Base-by-base conservation (phyloP, 2,329 filamentous ascomycete species). In the Sarocladium kiliense region DNA sequence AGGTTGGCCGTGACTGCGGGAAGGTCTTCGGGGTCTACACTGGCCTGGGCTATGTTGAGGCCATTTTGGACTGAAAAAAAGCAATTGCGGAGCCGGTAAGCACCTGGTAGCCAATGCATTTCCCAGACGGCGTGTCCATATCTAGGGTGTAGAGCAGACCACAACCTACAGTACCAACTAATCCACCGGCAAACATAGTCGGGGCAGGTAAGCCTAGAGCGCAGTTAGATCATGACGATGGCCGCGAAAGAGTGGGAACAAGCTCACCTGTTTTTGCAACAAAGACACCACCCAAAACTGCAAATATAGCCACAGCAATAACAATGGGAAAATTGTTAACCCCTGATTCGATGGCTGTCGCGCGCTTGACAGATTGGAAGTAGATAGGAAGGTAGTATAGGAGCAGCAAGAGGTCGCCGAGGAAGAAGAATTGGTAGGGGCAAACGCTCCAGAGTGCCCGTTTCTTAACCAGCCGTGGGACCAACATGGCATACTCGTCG, bases 361-460 rank as follows among this genome's bases (percentile, higher is more conserved):
- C 66, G 12, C 64, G 67, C 41, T 65, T 64, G 54, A 77, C 62
- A 60, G 58, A 58, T 56, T 67, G 65, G 55, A 66, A 67, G 58
- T 72, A 76, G 55, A 76, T 68, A 0, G 74, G 73, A 1, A 75
- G 63, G 55, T 71, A 71, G 61, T 72, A 74, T 1, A 74, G 57
- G 2, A 73, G 58, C 1, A 73, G 55, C 58, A 73, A 72, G 60
- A 68, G 74, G 1, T 60, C 58, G 3, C 69, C 69, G 26, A 71
- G 44, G 0, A 67, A 65, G 50, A 72, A 67, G 25, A 61, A 58
- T 5, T 55, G 59, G 34, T 73, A 51, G n/a, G 21, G n/a, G 16
- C 41, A 44, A 19, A 9, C 18, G 18, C n/a, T 14, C 18, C 41
- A 21, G 16, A 44, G 10, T 11, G 10, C 10, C 18, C 41, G 4